Evolutionary conservation across 148 eudicot genomes (phyloP), one percentile per base, ranked within the genome.

Genomic region (Fagopyrum tataricum): DNA sequence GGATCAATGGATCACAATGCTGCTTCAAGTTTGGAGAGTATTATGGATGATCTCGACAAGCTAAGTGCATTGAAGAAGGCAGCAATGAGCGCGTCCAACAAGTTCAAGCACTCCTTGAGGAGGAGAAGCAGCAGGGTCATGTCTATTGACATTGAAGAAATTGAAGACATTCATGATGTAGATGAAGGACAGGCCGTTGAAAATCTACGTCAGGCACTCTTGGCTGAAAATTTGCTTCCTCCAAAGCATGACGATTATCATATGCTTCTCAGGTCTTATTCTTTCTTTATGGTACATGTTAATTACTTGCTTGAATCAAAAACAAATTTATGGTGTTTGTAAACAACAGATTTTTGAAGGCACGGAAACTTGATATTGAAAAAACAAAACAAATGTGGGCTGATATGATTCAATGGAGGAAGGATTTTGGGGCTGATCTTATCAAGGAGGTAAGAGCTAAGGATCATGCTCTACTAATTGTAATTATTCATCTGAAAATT

Each of bases 121-220:
- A 91, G 82, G 81, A 83, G 94, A 72, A 89, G 87, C 85, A 91
- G 98, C 79, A 87, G 84, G 84, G 95, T 93, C 78, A 89, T 81
- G 88, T 85, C 91, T 39, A 82, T 83, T 18, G 91, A 87, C 42
- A 81, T 87, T 13, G 81, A 85, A 66, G 91, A 87, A 44, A 81
- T 87, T 13, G 81, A 85, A 66, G 91, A 87, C 79, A 80, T 78
- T 72, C 84, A 83, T 82, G 91, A 87, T 78, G 82, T 84, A 13
- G 91, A 87, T 75, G 91, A 87, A 78, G 73, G 85, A 20, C 80
- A 82, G 73, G 78, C 78, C 39, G 88, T 87, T 15, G 88, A 83
- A n/a, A 75, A 78, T 67, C 80, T 87, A 40, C 88, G 91, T 47
- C 88, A 85, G 79, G 72, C 84, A 70, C 91, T 87, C 78, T 47